These are phyloP conservation scores for Marasmius tenuissimus DNA, from an alignment of 1,284 basidiomycete genomes.

Conservation along the genomic window DNA sequence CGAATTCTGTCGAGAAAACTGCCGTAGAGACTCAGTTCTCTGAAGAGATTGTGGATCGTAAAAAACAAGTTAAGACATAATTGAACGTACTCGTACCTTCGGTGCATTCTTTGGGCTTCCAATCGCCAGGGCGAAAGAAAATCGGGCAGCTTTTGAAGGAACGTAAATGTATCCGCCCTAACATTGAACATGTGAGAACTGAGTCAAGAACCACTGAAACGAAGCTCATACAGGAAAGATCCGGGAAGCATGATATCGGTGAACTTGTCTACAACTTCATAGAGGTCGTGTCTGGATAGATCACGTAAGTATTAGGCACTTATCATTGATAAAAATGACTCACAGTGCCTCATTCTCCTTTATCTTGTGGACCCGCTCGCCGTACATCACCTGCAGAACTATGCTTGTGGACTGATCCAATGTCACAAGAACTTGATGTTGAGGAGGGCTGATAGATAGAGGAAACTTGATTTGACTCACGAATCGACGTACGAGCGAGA, in stretches of 20 bases:
- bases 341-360: slow-evolving; percentile 19
- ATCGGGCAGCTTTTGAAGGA: slow-evolving; percentile 27
- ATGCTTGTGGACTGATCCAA: slow-evolving; percentile 21
- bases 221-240: slow-evolving; percentile 20
- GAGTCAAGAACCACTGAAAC: not conserved
- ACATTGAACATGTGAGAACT: not conserved
- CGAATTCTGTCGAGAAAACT: slow-evolving; percentile 21
- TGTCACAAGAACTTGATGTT: not conserved
- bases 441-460: not conserved
- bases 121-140: slow-evolving; percentile 25
- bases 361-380: slow-evolving; percentile 21
- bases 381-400: slow-evolving; percentile 22
- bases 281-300: slow-evolving; percentile 21
- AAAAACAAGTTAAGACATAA: not conserved
- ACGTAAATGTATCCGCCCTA: slow-evolving; percentile 28
- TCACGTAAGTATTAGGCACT: not conserved
- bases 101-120: slow-evolving; percentile 24
- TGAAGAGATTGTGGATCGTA: not conserved
- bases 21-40: slow-evolving; percentile 19
- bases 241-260: slow-evolving; percentile 23
- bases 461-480: slow-evolving; percentile 12
- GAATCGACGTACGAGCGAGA: slow-evolving; percentile 26
- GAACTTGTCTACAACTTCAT: slow-evolving; percentile 24
- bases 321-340: not conserved
- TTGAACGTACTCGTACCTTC: slow-evolving; percentile 19